Evolutionary conservation across 116 monocot genomes (phyloP).

Genomic region (Dioscorea cayenensis): DNA sequence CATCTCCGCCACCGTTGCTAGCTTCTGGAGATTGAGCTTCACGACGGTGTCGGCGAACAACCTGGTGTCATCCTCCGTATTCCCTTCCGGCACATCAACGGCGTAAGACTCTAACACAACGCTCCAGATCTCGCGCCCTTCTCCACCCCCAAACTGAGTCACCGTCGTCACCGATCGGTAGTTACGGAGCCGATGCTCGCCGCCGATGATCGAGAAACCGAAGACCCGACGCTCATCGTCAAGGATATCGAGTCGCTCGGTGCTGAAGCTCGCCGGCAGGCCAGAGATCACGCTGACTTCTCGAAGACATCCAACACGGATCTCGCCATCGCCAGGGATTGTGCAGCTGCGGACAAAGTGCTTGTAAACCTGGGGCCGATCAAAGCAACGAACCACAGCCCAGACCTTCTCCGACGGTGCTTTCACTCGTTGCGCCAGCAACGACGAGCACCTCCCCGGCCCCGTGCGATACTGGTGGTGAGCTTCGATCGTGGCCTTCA

Average conservation of each 20-base stretch:
- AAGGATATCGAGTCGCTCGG: constrained; percentile 50
- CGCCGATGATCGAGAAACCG: constrained; percentile 60
- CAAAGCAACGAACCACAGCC: constrained; percentile 60
- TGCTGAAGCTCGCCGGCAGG: constrained; percentile 59
- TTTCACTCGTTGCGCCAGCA: not conserved
- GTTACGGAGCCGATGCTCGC: constrained; percentile 55
- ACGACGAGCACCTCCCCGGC: constrained; percentile 43
- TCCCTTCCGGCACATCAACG: constrained; percentile 5
- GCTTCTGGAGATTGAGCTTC: constrained; percentile 7
- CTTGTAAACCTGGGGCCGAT: constrained; percentile 56
- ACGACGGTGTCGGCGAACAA: constrained; percentile 2
- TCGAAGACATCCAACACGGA: constrained; percentile 40
- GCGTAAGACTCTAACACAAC: constrained; percentile 4
- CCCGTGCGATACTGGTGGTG: constrained; percentile 9
- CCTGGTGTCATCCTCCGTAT: not conserved
- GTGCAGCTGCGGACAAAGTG: constrained; percentile 63
- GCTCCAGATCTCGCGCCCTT: not conserved
- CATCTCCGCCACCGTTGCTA: not conserved
- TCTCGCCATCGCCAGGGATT: constrained; percentile 6
- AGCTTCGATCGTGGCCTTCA: constrained; percentile 11
- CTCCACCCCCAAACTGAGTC: constrained; percentile 11
- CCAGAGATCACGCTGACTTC: constrained; percentile 59
- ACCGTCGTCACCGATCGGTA: constrained; percentile 51
- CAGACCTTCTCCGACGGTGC: constrained; percentile 8
- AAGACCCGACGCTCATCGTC: constrained; percentile 33